Evolutionary conservation across 208 protist genomes (phyloP), one percentile per base, ranked within the genome.

Genomic region (Leishmania turanica): DNA sequence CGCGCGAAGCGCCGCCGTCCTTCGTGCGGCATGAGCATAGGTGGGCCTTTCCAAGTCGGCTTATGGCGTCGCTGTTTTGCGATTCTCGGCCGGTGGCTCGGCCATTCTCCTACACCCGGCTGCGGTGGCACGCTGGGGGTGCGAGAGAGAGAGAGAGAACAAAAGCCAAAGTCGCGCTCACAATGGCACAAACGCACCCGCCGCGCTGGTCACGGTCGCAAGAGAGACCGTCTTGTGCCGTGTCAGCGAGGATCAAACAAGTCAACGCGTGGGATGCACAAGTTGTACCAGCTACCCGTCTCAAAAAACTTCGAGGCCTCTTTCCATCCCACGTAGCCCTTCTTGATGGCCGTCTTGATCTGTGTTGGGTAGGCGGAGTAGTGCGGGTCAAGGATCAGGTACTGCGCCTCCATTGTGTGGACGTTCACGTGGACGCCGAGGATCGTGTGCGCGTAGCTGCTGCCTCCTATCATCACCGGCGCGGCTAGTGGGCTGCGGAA

Each of bases 401-500:
- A 98, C 65, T 81, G 87, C 49, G 87, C 88, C 78, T 96, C 95
- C 80, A 93, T 90, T 8, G 93, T 99, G 53, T 82, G 64, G 79
- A 90, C 78, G 86, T 99, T 96, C 31, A 90, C 89, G 70, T 97
- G 87, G n/a, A 99, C 82, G 64, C 98, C 98, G 11, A 99, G 80
- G 42, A 99, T 92, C 27, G 98, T 99, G 81, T 99, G 98, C 3
- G 98, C 98, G 77, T 99, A 95, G 69, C 94, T 97, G 78, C 97
- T 98, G 60, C 97, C 97, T 37, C 98, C 98, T 85, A 99, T 99
- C 98, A 99, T 99, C 21, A 99, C 90, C 4, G 98, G 98, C 11
- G 87, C 91, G 2, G 96, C 95, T 60, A 92, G 76, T 1, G 83
- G 89, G 40, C 90, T 53, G 27, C 80, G 80, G 77, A 99, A 99